Base-by-base conservation (phyloP, 768 basidiomycete species). In the Tylopilus vinaceipallidus region DNA sequence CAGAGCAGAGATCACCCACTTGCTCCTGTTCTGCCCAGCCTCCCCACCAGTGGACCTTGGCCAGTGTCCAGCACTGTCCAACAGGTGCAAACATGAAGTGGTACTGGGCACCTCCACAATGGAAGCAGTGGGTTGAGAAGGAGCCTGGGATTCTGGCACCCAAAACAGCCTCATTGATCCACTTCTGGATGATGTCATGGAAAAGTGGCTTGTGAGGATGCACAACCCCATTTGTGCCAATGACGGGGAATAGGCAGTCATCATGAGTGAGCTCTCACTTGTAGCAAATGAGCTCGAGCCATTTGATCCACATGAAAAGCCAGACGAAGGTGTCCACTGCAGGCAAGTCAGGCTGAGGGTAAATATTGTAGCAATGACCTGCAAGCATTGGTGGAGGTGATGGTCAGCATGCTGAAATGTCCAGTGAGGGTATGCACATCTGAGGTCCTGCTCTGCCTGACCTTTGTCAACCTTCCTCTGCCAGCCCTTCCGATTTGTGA, bases 341-440 rank as follows among this genome's bases (percentile, higher is more conserved):
- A 2, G 54, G 59, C 3, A 66, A 51, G 33, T 71, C 61, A 26
- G 67, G 65, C 46, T 64, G 50, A 37, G 57, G 58, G 53, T 70
- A 73, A 14, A 75, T 71, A n/a, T 70, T 36, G 43, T 72, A 74
- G 5, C 46, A 54, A 27, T 70, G 65, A 58, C 66, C 47, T 64
- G 16, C 20, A 22, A 38, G 35, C 19, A 38, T 38, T 12, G 20
- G 37, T 12, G n/a, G n/a, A n/a, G n/a, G n/a, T n/a, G n/a, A n/a
- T n/a, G n/a, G n/a, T n/a, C n/a, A n/a, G n/a, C n/a, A n/a, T n/a
- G n/a, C n/a, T n/a, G n/a, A n/a, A n/a, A n/a, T n/a, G n/a, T n/a
- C n/a, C n/a, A n/a, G n/a, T 10, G 20, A 3, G 37, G 12, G 22
- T 12, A 14, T 20, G 37, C 37, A 60, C 52, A 17, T 27, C 62